Conservation (phyloP, 805 yeast species). For the Barnettozyma vustinii region DNA sequence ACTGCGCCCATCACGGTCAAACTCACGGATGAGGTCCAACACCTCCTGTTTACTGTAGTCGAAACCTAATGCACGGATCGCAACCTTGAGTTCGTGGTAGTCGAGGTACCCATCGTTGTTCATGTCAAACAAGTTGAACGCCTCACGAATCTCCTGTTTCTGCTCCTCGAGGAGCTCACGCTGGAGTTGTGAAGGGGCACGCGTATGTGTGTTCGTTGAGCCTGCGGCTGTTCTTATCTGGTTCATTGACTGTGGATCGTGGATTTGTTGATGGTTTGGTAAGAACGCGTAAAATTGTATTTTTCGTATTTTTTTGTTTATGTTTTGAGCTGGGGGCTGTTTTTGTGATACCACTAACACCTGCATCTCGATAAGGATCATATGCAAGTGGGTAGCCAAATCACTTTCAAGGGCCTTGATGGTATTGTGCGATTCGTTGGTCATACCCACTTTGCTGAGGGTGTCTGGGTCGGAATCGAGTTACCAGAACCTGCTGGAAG, state of each 20-base stretch:
- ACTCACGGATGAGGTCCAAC: slow-evolving; percentile 69
- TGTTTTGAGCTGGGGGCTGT: not conserved
- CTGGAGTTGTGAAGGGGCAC: slow-evolving; percentile 38
- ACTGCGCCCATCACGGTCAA: slow-evolving; percentile 69
- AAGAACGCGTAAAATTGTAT: not conserved
- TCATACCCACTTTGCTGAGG: slow-evolving; percentile 50
- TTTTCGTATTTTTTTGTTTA: not conserved
- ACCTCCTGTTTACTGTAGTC: slow-evolving; percentile 75
- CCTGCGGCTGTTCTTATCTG: slow-evolving; percentile 2
- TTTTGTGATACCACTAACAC: not conserved
- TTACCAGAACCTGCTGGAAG: slow-evolving; percentile 74
- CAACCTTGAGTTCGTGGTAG: slow-evolving; percentile 85
- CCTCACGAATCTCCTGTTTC: slow-evolving; percentile 86
- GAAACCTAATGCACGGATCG: slow-evolving; percentile 90
- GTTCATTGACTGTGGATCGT: not conserved
- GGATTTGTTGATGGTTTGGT: not conserved
- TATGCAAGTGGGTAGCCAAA: slow-evolving; percentile 14
- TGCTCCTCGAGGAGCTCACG: slow-evolving; percentile 78
- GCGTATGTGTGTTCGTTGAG: slow-evolving; percentile 14
- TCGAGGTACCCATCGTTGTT: slow-evolving; percentile 86
- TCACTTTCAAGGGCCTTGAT: slow-evolving; percentile 14
- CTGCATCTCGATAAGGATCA: not conserved
- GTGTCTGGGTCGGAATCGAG: slow-evolving; percentile 78
- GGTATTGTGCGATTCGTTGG: slow-evolving; percentile 52
- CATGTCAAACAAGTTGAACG: slow-evolving; percentile 87